A percentile compares a stretch with the other conserved stretches of the same genome.
phyloP scores from a whole-genome alignment of 768 basidiomycete species.

The Chalciporus sphaerocephalus region DNA sequence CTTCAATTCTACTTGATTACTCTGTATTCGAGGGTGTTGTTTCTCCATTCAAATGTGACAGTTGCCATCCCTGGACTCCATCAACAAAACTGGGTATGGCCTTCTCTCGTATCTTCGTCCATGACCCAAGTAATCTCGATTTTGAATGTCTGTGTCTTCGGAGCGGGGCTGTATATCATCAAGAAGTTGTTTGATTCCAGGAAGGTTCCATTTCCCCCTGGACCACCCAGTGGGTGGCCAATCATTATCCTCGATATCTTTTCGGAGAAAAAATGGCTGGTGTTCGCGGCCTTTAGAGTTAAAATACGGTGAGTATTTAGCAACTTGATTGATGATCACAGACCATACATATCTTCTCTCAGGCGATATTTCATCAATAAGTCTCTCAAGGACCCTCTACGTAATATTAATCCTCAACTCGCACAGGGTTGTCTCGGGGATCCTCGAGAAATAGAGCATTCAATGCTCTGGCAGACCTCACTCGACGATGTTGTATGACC shows the following conservation, averaged over 20 bases:
- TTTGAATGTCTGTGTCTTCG: slow-evolving; percentile 11
- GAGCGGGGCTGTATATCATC: slow-evolving; percentile 7
- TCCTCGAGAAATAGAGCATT: slow-evolving; percentile 12
- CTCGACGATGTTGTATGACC: slow-evolving; percentile 19
- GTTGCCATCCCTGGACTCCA: no score
- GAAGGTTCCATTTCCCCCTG: slow-evolving; percentile 4
- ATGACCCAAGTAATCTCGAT: no score
- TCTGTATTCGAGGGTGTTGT: no score
- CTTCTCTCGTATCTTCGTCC: no score
- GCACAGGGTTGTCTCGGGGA: slow-evolving; percentile 26
- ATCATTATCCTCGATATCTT: slow-evolving; percentile 55
- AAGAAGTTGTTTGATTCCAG: neutral
- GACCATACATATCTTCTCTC: slow-evolving; percentile 10
- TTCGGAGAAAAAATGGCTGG: slow-evolving; percentile 44
- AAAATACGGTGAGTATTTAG: slow-evolving; percentile 42
- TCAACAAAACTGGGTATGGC: no score
- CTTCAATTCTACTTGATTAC: no score
- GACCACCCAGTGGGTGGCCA: slow-evolving; percentile 25
- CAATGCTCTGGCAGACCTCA: slow-evolving; percentile 6
- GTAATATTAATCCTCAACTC: slow-evolving; percentile 50
- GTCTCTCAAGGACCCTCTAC: slow-evolving; percentile 40
- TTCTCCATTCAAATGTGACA: no score
- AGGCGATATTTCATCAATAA: slow-evolving; percentile 10
- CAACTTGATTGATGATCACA: neutral
- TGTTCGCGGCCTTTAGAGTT: slow-evolving; percentile 38